These are phyloP conservation scores for Berkeleyomyces basicola DNA, from an alignment of 2,329 filamentous ascomycete genomes.

Conservation along the genomic window DNA sequence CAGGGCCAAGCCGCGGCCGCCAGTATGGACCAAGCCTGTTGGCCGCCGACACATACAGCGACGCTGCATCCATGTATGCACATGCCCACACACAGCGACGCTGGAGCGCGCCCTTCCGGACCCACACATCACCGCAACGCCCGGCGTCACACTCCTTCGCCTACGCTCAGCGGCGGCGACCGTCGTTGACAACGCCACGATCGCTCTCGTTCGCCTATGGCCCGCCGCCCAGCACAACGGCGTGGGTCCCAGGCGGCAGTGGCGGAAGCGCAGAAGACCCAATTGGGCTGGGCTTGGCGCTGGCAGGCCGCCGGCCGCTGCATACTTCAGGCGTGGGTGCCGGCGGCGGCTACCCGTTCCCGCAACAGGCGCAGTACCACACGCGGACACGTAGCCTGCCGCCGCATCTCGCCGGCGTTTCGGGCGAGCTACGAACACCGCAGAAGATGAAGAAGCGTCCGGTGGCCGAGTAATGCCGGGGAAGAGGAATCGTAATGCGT, in stretches of 20 bases:
- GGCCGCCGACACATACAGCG: neutral
- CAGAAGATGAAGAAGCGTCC: constrained; percentile 12
- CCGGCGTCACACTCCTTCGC: constrained; percentile 12
- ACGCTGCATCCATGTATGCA: neutral
- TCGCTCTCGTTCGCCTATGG: constrained; percentile 12
- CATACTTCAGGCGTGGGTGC: neutral
- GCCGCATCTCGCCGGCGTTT: constrained; percentile 7
- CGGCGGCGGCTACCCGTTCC: neutral
- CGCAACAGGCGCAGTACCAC: neutral
- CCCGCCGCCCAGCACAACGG: constrained; percentile 1
- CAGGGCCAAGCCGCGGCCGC: neutral
- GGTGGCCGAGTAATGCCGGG: neutral
- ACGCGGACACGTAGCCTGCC: constrained; percentile 6
- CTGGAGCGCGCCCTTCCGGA: constrained; percentile 4
- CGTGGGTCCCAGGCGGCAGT: neutral
- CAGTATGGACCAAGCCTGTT: neutral
- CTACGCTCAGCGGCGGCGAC: constrained; percentile 6
- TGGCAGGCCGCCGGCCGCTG: neutral
- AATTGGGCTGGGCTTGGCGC: neutral
- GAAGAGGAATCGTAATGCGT: neutral
- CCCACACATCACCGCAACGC: neutral
- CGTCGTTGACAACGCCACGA: constrained; percentile 9
- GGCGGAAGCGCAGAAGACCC: neutral
- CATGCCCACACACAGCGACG: neutral
- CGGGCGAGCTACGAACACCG: constrained; percentile 10